Conservation (phyloP, 371 early-diverging fungal genomes). For the Mortierella sp. region DNA sequence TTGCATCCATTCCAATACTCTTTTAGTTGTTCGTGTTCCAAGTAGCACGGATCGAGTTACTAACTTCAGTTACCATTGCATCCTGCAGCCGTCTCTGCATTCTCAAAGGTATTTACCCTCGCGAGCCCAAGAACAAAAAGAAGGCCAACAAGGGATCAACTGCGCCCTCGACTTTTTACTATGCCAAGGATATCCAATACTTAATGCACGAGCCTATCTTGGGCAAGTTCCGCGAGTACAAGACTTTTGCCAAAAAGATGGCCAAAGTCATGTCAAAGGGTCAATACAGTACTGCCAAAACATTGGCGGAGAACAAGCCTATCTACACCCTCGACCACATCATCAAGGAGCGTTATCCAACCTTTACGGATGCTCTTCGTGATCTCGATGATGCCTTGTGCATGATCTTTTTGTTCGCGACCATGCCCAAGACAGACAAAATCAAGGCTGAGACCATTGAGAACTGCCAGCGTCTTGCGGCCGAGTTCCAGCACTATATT, state of each 20-base stretch:
- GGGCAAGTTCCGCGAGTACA: slow-evolving; percentile 91
- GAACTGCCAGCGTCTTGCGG: slow-evolving; percentile 84
- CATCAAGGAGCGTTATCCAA: slow-evolving; percentile 96
- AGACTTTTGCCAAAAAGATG: slow-evolving; percentile 87
- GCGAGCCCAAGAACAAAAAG: slow-evolving; percentile 95
- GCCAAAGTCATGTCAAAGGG: slow-evolving; percentile 86
- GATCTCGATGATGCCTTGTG: slow-evolving; percentile 97
- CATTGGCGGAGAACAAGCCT: slow-evolving; percentile 82
- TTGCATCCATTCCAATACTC: neutral
- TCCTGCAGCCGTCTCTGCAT: slow-evolving; percentile 90
- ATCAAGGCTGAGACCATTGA: slow-evolving; percentile 73
- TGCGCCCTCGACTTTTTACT: slow-evolving; percentile 91
- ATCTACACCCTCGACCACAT: slow-evolving; percentile 91
- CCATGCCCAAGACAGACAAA: slow-evolving; percentile 82
- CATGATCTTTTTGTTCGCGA: slow-evolving; percentile 93
- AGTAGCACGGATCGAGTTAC: neutral
- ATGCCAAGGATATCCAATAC: slow-evolving; percentile 95
- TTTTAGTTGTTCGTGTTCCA: neutral
- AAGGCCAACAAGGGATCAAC: slow-evolving; percentile 95
- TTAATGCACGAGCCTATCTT: slow-evolving; percentile 94
- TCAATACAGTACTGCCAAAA: slow-evolving; percentile 81
- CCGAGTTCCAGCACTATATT: slow-evolving; percentile 95
- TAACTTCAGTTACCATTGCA: neutral
- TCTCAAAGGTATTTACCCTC: slow-evolving; percentile 98
- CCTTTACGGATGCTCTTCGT: slow-evolving; percentile 93